Conservation (phyloP, 164 flowering plant species). For the grape (Vitis vinifera) region DNA sequence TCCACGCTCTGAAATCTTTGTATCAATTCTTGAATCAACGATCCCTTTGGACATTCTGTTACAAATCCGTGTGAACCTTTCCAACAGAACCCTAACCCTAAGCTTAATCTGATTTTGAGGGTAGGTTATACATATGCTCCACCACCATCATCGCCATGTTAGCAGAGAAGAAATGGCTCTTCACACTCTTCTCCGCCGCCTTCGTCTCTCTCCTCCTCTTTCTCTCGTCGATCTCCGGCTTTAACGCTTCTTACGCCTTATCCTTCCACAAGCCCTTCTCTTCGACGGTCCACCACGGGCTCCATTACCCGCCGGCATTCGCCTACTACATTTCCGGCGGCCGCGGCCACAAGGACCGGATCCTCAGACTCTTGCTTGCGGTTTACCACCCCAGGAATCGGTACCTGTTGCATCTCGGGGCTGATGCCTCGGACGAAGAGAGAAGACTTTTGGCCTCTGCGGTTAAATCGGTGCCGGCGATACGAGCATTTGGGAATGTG, state of each 20-base stretch:
- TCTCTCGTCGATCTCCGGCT: slow-evolving; percentile 54
- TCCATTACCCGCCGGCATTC: slow-evolving; percentile 74
- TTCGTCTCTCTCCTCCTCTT: slow-evolving; percentile 62
- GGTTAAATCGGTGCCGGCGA: slow-evolving; percentile 57
- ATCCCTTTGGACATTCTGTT: too few species aligned
- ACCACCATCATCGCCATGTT: slow-evolving; percentile 37
- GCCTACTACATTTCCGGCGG: slow-evolving; percentile 88
- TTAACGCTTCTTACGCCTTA: slow-evolving; percentile 28
- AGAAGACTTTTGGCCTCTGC: slow-evolving; percentile 45
- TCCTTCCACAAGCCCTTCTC: slow-evolving; percentile 31
- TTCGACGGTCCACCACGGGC: slow-evolving; percentile 45
- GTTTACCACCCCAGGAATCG: slow-evolving; percentile 91
- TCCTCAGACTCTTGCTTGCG: slow-evolving; percentile 68
- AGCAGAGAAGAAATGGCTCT: slow-evolving; percentile 80
- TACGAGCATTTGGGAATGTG: slow-evolving; percentile 76
- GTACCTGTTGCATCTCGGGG: slow-evolving; percentile 70
- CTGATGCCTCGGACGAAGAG: slow-evolving; percentile 65
- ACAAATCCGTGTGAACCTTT: background rate
- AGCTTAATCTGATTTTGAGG: background rate
- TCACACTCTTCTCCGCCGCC: slow-evolving; percentile 66
- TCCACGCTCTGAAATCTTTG: background rate
- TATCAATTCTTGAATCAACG: background rate
- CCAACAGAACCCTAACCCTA: slow-evolving; percentile 1
- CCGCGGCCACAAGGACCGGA: slow-evolving; percentile 56
- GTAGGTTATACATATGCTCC: slow-evolving; percentile 7